Base-by-base conservation (phyloP, 2,329 filamentous ascomycete species). In the Hypoxylon sp. region DNA sequence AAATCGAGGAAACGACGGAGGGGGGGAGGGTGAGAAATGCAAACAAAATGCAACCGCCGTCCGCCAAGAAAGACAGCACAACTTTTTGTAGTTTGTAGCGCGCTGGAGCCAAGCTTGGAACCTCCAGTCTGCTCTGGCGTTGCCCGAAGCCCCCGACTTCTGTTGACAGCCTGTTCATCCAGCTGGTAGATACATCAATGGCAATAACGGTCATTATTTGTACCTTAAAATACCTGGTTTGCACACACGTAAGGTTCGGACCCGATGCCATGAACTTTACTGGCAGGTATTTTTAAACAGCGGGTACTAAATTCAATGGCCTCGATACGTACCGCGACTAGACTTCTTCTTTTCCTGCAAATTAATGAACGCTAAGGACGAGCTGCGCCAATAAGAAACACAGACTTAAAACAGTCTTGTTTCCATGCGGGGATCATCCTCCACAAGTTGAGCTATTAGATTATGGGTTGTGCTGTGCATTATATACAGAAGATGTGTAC, bases 41-140 rank as follows among this genome's bases (percentile, higher is more conserved):
- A 53, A 59, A 22, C 48, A 56, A 60, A 33, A 66, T 56, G 62
- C 48, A 61, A 65, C 65, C 51, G 53, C 54, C 59, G 14, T 53
- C 46, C 22, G 61, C 65, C 63, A 68, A 65, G 65, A 68, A 68
- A 68, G 58, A 68, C 65, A 68, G 59, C 65, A 60, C 65, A 65
- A 60, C 51, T 49, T n/a, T n/a, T n/a, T n/a, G n/a, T n/a, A n/a
- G n/a, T n/a, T 51, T 38, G 52, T 44, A 52, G 46, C 32, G 33
- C 46, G 32, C 40, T 33, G 14, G 33, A 42, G 22, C 33, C 30
- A 51, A 16, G 33, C 3, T 7, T 2, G 3, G 4, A 7, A 32
- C 28, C 8, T 54, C n/a, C n/a, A n/a, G n/a, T n/a, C n/a, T n/a
- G n/a, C n/a, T n/a, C 18, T 54, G 38, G 26, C 40, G 32, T 30